phyloP scores from a whole-genome alignment of 2,329 filamentous ascomycete species.

The Thelonectria discophora region DNA sequence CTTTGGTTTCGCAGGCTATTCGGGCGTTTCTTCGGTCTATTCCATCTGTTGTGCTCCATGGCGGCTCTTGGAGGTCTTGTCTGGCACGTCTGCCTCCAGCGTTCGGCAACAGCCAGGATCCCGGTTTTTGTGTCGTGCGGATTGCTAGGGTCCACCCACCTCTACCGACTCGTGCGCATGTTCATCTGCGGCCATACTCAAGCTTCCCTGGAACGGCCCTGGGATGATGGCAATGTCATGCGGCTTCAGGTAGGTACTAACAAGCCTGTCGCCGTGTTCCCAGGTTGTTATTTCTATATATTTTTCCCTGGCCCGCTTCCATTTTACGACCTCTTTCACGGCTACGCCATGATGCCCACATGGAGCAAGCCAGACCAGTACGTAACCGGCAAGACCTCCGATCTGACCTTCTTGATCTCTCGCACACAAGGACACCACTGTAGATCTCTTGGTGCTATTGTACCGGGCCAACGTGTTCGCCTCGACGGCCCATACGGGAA shows the following conservation, averaged over 20 bases:
- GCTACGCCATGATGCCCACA: neutral
- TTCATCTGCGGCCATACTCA: neutral
- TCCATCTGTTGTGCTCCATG: conserved; percentile 2
- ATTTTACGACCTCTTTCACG: neutral
- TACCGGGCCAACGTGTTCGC: neutral
- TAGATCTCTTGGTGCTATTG: neutral
- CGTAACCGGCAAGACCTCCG: neutral
- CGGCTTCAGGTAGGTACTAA: neutral
- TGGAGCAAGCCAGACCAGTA: conserved; percentile 1
- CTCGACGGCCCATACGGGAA: conserved; percentile 2
- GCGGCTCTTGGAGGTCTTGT: neutral
- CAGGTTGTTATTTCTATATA: conserved; percentile 10
- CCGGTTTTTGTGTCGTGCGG: neutral
- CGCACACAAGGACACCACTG: neutral
- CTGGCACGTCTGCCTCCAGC: neutral
- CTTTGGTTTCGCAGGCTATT: neutral
- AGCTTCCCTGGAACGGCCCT: neutral
- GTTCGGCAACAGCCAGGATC: neutral
- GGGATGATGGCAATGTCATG: neutral
- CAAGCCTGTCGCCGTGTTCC: neutral
- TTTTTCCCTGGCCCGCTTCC: neutral
- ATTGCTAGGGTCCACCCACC: neutral
- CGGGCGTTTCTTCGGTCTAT: conserved; percentile 1
- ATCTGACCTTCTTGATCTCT: conserved; percentile 7
- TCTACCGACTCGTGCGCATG: neutral